phyloP scores from a whole-genome alignment of 179 eudicot genomes.

The Silene coronaria region DNA sequence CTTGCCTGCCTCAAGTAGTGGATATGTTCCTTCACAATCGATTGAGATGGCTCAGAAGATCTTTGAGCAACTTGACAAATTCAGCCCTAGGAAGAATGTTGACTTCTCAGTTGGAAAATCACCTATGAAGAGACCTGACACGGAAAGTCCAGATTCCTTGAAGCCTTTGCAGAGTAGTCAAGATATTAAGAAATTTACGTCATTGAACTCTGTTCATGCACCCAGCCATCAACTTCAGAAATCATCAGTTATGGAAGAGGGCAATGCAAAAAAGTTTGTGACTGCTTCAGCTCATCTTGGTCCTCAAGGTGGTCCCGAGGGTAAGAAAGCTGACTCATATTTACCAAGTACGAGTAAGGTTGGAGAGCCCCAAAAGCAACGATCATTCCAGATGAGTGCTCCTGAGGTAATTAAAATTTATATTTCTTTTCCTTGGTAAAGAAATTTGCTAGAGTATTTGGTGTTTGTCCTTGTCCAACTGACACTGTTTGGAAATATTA shows the following conservation, averaged over 20 bases:
- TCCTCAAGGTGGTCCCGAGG: constrained; percentile 26
- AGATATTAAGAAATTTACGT: constrained; percentile 19
- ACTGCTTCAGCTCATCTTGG: constrained; percentile 19
- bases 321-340: constrained; percentile 22
- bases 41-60: constrained; percentile 69
- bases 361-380: constrained; percentile 40
- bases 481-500: neutral
- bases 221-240: constrained; percentile 24
- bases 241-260: constrained; percentile 29
- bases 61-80: constrained; percentile 66
- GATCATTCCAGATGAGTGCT: constrained; percentile 84
- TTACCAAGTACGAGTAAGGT: constrained; percentile 16
- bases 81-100: constrained; percentile 49
- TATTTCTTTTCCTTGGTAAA: neutral
- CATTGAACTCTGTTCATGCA: constrained; percentile 22
- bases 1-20: constrained; percentile 37
- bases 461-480: neutral
- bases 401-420: constrained; percentile 51
- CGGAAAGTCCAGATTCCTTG: constrained; percentile 42
- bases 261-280: constrained; percentile 17
- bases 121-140: constrained; percentile 38
- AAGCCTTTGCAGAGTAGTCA: constrained; percentile 34
- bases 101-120: constrained; percentile 33
- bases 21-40: constrained; percentile 63
- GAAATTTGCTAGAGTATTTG: neutral